Percentiles rank a stretch among this genome's conserved stretches.
These are phyloP conservation scores for Agaricus blazei DNA, from an alignment of 768 basidiomycete genomes.

Conservation along the genomic window DNA sequence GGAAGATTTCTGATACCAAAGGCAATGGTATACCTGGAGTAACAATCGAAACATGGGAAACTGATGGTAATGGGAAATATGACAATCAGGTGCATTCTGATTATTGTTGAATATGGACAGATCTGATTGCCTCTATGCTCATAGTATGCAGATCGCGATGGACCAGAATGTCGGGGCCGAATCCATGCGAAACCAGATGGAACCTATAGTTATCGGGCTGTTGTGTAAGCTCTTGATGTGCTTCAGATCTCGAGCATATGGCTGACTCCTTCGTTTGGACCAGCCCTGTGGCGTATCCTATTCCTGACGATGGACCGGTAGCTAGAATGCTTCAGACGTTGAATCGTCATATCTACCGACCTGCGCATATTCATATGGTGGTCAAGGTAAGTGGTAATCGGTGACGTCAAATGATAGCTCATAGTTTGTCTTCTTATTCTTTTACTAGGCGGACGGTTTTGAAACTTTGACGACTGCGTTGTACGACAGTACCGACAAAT, in stretches of 20 bases:
- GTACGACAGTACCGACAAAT: constrained; percentile 68
- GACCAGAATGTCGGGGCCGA: constrained; percentile 72
- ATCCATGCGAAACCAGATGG: constrained; percentile 57
- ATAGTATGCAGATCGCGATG: constrained; percentile 50
- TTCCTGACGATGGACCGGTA: constrained; percentile 76
- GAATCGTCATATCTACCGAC: constrained; percentile 69
- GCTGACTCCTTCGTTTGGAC: not conserved
- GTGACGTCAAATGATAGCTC: not conserved
- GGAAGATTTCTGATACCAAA: constrained; percentile 55
- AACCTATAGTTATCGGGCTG: constrained; percentile 62
- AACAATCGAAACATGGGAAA: constrained; percentile 80
- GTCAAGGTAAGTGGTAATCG: constrained; percentile 40
- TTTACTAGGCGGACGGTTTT: constrained; percentile 56
- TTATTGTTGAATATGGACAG: not conserved
- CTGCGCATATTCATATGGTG: constrained; percentile 76
- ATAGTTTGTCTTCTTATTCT: constrained; percentile 19
- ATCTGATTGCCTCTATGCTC: constrained; percentile 14
- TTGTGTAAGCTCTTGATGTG: constrained; percentile 39
- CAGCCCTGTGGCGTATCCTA: constrained; percentile 61
- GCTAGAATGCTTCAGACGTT: constrained; percentile 52
- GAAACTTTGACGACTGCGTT: constrained; percentile 70
- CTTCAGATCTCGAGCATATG: not conserved
- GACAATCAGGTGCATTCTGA: constrained; percentile 27
- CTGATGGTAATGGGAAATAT: constrained; percentile 54
- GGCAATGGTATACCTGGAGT: constrained; percentile 65